Percentiles rank a stretch among this genome's conserved stretches.
phyloP scores from a whole-genome alignment of 2,329 filamentous ascomycete species.

The Aspergillus calidoustus region DNA sequence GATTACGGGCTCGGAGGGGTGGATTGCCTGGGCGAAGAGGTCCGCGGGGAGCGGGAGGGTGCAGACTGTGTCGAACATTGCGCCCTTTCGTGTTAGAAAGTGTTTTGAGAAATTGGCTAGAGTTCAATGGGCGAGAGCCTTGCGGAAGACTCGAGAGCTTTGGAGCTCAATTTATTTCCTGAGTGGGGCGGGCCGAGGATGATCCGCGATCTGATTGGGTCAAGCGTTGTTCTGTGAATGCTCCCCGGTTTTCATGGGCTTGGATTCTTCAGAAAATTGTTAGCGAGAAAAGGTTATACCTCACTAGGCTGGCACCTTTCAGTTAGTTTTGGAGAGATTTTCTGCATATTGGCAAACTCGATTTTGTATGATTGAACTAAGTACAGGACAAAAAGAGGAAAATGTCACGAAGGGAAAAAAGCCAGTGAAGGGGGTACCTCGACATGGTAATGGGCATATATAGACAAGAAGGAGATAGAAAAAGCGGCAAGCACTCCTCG shows the following conservation, averaged over 20 bases:
- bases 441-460: background rate
- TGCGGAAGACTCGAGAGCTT: constrained; percentile 3
- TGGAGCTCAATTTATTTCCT: constrained; percentile 16
- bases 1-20: constrained; percentile 81
- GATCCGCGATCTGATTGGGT: constrained; percentile 22
- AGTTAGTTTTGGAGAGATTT: background rate
- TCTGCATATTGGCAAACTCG: background rate
- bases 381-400: background rate
- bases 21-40: constrained; percentile 84
- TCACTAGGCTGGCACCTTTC: background rate
- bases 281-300: no score
- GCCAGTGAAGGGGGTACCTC: background rate
- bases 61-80: constrained; percentile 91
- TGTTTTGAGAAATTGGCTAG: background rate
- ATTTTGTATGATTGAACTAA: background rate
- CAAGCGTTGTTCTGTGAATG: background rate
- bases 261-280: background rate
- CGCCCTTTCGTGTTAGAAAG: constrained; percentile 3
- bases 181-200: constrained; percentile 28
- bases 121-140: background rate
- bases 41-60: constrained; percentile 84
- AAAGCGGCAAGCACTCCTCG: background rate
- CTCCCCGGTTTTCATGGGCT: background rate
- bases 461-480: constrained; percentile 1
- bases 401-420: background rate